Conservation (phyloP, 441 rosid genomes). For the Eugenia klotzschiana region DNA sequence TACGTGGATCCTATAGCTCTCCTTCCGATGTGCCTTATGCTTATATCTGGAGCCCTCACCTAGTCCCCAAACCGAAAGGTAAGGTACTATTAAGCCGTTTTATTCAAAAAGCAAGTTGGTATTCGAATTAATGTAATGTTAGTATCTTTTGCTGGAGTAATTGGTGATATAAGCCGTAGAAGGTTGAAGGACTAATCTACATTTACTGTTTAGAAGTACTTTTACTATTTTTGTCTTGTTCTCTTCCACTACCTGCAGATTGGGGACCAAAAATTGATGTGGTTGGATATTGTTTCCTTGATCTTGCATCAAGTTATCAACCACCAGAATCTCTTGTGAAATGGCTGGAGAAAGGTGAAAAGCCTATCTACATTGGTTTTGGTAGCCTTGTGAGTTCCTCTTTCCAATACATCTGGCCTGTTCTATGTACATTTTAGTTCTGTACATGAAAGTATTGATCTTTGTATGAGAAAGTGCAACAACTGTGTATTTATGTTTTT, state of each 20-base stretch:
- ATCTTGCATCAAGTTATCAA: constrained; percentile 35
- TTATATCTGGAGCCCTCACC: constrained; percentile 38
- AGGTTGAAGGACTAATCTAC: background rate
- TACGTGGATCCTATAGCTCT: constrained; percentile 21
- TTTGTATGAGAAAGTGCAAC: background rate
- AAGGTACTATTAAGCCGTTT: background rate
- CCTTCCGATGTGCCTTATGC: constrained; percentile 25
- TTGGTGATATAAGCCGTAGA: background rate
- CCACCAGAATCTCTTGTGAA: constrained; percentile 32
- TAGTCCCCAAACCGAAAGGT: constrained; percentile 40
- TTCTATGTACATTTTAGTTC: background rate
- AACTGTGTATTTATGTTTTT: background rate
- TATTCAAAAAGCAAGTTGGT: background rate
- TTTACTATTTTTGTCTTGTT: background rate
- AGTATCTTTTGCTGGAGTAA: background rate
- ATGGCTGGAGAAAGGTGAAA: constrained; percentile 29
- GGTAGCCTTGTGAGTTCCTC: constrained; percentile 44
- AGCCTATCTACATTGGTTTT: constrained; percentile 42
- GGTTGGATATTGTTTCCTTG: constrained; percentile 41
- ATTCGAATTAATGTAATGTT: background rate
- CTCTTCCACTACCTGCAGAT: constrained; percentile 13
- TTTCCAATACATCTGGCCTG: background rate
- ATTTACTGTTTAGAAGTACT: background rate
- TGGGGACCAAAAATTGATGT: constrained; percentile 47
- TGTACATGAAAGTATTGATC: background rate